A percentile compares a stretch with the other conserved stretches of the same genome.
Evolutionary conservation across 164 flowering plant species (phyloP).

Genomic region (Magnolia officinalis): DNA sequence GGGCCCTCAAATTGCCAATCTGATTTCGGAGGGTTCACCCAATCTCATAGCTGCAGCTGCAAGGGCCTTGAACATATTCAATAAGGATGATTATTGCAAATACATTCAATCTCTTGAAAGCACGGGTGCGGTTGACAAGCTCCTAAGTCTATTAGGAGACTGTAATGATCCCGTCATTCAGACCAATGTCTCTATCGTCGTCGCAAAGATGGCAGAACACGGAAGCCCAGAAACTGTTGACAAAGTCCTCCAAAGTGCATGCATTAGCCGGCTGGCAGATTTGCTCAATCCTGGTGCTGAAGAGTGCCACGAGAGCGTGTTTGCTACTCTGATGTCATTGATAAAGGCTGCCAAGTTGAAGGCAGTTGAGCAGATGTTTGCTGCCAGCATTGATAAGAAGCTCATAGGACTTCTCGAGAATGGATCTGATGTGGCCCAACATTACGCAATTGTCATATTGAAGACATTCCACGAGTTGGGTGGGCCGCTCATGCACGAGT

Average conservation of each 20-base stretch:
- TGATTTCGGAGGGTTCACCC: slow-evolving; percentile 28
- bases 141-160: slow-evolving; percentile 23
- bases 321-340: slow-evolving; percentile 35
- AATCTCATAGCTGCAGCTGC: slow-evolving; percentile 30
- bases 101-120: slow-evolving; percentile 34
- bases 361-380: slow-evolving; percentile 41
- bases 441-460: slow-evolving; percentile 36
- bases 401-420: slow-evolving; percentile 34
- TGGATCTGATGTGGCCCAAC: slow-evolving; percentile 46
- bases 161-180: slow-evolving; percentile 36
- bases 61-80: slow-evolving; percentile 30
- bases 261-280: slow-evolving; percentile 26
- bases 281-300: slow-evolving; percentile 31
- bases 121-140: slow-evolving; percentile 29
- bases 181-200: slow-evolving; percentile 28
- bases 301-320: slow-evolving; percentile 42
- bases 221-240: slow-evolving; percentile 31
- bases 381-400: slow-evolving; percentile 36
- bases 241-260: slow-evolving; percentile 31
- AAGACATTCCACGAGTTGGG: slow-evolving; percentile 40
- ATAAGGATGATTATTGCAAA: slow-evolving; percentile 24
- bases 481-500: slow-evolving; percentile 23
- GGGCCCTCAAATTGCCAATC: slow-evolving; percentile 31
- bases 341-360: slow-evolving; percentile 37
- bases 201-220: slow-evolving; percentile 41